phyloP scores from a whole-genome alignment of 2,329 filamentous ascomycete species.

The Penicillium griseofulvum region DNA sequence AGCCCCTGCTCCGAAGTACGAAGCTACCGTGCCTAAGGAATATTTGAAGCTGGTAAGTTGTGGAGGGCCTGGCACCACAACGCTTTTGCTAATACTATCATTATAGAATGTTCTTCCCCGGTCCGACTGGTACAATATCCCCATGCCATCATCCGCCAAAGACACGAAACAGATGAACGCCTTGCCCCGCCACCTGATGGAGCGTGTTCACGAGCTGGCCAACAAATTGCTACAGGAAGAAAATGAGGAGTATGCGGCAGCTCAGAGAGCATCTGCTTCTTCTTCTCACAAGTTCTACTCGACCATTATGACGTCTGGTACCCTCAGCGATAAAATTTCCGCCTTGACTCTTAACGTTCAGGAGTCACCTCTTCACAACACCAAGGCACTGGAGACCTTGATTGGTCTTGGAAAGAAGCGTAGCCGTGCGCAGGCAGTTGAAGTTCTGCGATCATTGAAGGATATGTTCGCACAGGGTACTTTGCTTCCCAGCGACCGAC shows the following conservation, averaged over 20 bases:
- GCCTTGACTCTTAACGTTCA: slow-evolving; percentile 91
- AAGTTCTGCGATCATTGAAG: slow-evolving; percentile 88
- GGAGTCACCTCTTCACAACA: slow-evolving; percentile 92
- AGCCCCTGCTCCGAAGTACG: slow-evolving; percentile 20
- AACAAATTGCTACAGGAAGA: slow-evolving; percentile 74
- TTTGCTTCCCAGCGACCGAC: slow-evolving; percentile 76
- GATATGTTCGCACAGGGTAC: slow-evolving; percentile 90
- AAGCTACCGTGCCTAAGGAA: slow-evolving; percentile 35
- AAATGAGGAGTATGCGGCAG: slow-evolving; percentile 69
- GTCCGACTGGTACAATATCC: slow-evolving; percentile 65
- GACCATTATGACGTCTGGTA: slow-evolving; percentile 95
- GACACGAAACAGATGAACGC: slow-evolving; percentile 46
- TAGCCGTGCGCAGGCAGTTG: slow-evolving; percentile 86
- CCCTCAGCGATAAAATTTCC: slow-evolving; percentile 93
- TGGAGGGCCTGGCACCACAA: not conserved
- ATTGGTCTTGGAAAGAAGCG: slow-evolving; percentile 84
- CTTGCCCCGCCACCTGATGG: slow-evolving; percentile 53
- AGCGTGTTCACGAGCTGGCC: slow-evolving; percentile 65
- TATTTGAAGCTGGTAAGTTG: slow-evolving; percentile 36
- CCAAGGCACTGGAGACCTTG: slow-evolving; percentile 81
- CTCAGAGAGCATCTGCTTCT: slow-evolving; percentile 69
- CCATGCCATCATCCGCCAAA: slow-evolving; percentile 54
- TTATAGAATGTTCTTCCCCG: slow-evolving; percentile 58
- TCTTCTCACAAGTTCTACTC: slow-evolving; percentile 95
- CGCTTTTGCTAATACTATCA: slow-evolving; percentile 22